A percentile compares a stretch with the other conserved stretches of the same genome.
These are phyloP conservation scores for Neoscytalidium dimidiatum DNA, from an alignment of 2,329 filamentous ascomycete genomes.

Conservation along the genomic window DNA sequence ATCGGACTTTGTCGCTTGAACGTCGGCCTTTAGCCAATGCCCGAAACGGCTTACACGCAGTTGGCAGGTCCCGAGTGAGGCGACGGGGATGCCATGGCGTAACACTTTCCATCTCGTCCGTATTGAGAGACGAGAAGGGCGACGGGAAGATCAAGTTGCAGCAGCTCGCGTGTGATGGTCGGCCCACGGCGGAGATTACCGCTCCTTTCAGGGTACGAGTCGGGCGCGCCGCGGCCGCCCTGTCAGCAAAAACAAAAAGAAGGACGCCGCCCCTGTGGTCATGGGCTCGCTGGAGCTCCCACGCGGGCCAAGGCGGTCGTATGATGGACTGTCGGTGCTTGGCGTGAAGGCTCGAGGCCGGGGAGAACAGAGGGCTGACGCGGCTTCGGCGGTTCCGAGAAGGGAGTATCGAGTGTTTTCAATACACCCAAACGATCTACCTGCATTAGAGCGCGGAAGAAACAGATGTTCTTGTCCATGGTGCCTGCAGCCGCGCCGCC, in stretches of 20 bases:
- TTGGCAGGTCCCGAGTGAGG: background rate
- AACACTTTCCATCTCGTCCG: background rate
- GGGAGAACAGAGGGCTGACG: background rate
- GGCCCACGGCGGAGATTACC: background rate
- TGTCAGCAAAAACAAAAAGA: background rate
- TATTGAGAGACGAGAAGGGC: background rate
- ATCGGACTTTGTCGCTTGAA: background rate
- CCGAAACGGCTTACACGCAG: background rate
- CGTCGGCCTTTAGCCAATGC: background rate
- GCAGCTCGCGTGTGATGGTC: background rate
- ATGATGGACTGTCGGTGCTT: background rate
- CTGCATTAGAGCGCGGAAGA: background rate
- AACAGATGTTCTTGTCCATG: background rate
- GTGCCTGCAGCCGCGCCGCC: background rate
- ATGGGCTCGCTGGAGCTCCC: background rate
- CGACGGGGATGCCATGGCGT: background rate
- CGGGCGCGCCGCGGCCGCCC: background rate
- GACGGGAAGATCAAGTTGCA: background rate
- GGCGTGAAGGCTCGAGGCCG: background rate
- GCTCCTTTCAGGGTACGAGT: background rate
- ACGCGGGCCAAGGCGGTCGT: background rate
- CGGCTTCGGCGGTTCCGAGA: conserved; percentile 6
- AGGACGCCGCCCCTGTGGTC: background rate
- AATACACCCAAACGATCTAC: background rate
- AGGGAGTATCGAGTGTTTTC: background rate